These are phyloP conservation scores for Akanthomyces lecanii DNA, from an alignment of 2,329 filamentous ascomycete species.

Conservation along the genomic window DNA sequence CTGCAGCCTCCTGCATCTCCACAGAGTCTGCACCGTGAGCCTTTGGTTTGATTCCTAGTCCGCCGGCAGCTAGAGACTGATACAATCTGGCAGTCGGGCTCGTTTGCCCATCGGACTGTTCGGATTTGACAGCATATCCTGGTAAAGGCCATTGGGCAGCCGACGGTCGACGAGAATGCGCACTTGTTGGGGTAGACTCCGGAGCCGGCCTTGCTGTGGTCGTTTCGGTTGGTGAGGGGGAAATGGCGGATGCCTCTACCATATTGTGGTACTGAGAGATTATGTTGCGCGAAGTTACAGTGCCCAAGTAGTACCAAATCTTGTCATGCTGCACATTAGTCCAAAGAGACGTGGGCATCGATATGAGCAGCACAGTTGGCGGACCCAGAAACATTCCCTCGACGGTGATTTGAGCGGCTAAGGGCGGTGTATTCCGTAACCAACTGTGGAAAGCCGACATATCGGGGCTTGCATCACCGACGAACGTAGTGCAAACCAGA, in stretches of 20 bases:
- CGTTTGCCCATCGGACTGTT: slow-evolving; percentile 21
- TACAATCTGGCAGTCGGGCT: slow-evolving; percentile 21
- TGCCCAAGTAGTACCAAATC: slow-evolving; percentile 61
- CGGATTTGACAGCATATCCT: not conserved
- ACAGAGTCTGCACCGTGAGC: slow-evolving; percentile 52
- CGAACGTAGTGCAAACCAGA: slow-evolving; percentile 63
- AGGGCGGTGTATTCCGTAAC: slow-evolving; percentile 55
- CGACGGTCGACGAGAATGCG: not conserved
- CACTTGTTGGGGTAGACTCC: not conserved
- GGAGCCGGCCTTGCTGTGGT: not conserved
- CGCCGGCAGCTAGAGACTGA: slow-evolving; percentile 9
- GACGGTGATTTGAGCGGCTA: slow-evolving; percentile 56
- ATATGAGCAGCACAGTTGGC: slow-evolving; percentile 62
- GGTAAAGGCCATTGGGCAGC: not conserved
- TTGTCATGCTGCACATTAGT: slow-evolving; percentile 62
- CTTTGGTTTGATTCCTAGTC: slow-evolving; percentile 29
- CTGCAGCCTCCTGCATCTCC: slow-evolving; percentile 65
- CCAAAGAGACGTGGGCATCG: slow-evolving; percentile 61
- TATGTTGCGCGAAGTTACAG: slow-evolving; percentile 65
- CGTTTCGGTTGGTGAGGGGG: not conserved
- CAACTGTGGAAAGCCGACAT: slow-evolving; percentile 64
- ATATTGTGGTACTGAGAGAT: slow-evolving; percentile 59
- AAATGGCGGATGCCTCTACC: slow-evolving; percentile 35
- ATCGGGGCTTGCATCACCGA: slow-evolving; percentile 60
- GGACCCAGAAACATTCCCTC: slow-evolving; percentile 66